Evolutionary conservation across 208 protist species (phyloP), one percentile per base, ranked within the genome.

Genomic region (Acanthamoeba sp.): DNA sequence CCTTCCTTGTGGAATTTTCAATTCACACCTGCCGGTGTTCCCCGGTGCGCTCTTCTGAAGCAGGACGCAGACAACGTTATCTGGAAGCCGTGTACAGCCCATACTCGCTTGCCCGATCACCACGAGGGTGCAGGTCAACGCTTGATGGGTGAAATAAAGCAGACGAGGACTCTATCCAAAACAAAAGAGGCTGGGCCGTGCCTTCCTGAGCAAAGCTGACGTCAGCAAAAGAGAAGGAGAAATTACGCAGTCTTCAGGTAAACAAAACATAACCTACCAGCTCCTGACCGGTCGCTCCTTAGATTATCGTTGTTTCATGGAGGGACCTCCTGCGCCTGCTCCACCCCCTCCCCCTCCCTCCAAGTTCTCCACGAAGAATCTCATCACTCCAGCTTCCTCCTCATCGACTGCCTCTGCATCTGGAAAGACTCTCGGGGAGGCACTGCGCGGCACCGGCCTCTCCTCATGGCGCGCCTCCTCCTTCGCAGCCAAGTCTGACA

Each of bases 401-500:
- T 69, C 62, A 4, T 29, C 29, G 5, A 27, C 78, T 12, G 27
- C 36, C n/a, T 88, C 78, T 32, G 59, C 29, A 0, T 1, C 78
- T 27, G 29, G 36, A 27, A 91, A 55, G 59, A 93, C 40, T 16
- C 48, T 93, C 24, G 50, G 18, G 57, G 88, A 93, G 36, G 40
- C 34, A 20, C 88, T 93, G 38, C 34, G 48, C 34, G 88, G 57
- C 57, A 93, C 88, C 52, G 62, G 62, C 36, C 52, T 93, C 32
- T 93, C 88, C 6, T 93, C 88, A 93, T 93, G 88, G 88, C 88
- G 88, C 29, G 34, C 88, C 27, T 29, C 34, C 36, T 57, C 88
- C 22, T 93, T 93, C 29, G 88, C 88, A 4, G 40, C 88, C 38
- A 69, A 93, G 64, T 93, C 88, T 69, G 88, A 93, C 38, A 93